Percentiles rank a stretch among this genome's conserved stretches.
Conservation (phyloP, 2,329 filamentous ascomycete genomes). For the Ambrosiella beaveri region DNA sequence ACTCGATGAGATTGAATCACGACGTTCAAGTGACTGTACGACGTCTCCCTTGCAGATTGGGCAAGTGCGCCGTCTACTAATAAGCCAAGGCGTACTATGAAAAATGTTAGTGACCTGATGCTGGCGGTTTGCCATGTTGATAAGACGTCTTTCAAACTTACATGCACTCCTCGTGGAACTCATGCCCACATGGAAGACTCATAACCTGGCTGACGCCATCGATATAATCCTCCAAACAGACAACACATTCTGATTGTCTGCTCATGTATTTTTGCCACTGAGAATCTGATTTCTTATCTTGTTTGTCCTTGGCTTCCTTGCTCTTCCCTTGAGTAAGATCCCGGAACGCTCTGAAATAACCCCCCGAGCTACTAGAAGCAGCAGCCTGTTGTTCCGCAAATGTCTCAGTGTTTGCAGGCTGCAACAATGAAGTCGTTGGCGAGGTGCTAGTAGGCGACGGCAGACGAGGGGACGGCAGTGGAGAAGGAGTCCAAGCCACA, state of each 20-base stretch:
- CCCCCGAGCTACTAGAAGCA: conserved; percentile 23
- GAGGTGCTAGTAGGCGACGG: conserved; percentile 49
- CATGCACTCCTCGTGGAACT: conserved; percentile 98
- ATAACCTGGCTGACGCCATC: conserved; percentile 90
- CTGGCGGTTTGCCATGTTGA: background rate
- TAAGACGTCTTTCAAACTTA: conserved; percentile 33
- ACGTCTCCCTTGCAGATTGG: conserved; percentile 98
- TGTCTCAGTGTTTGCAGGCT: conserved; percentile 31
- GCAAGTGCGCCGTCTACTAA: conserved; percentile 86
- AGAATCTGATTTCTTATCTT: conserved; percentile 17
- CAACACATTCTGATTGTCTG: conserved; percentile 71
- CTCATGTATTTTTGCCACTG: conserved; percentile 53
- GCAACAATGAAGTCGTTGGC: conserved; percentile 65
- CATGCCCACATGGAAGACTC: conserved; percentile 92
- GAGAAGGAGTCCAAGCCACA: conserved; percentile 39
- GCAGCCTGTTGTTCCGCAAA: conserved; percentile 8
- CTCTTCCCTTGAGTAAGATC: conserved; percentile 30
- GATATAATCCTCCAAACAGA: conserved; percentile 90
- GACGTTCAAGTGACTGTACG: conserved; percentile 44
- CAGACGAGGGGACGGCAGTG: conserved; percentile 37
- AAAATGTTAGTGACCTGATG: conserved; percentile 15
- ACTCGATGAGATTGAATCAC: background rate
- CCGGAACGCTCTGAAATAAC: conserved; percentile 1
- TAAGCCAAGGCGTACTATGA: conserved; percentile 80
- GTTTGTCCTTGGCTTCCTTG: conserved; percentile 14